phyloP scores from a whole-genome alignment of 805 yeast species.

The Blastobotrys parvus region DNA sequence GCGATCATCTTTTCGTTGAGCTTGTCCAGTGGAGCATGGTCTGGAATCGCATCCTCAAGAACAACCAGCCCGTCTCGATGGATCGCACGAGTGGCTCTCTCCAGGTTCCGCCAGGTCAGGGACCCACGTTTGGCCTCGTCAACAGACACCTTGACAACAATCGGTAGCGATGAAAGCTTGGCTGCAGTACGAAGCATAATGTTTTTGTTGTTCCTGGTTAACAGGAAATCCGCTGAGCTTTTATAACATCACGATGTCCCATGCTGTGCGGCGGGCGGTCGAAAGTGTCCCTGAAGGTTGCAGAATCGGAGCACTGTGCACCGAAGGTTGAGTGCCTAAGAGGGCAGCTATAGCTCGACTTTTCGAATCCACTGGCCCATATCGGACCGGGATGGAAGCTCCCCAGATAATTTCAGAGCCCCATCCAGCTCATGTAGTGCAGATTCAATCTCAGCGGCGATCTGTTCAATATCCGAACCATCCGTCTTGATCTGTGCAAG shows the following conservation, averaged over 20 bases:
- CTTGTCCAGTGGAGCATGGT: background rate
- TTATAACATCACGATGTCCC: too few species aligned
- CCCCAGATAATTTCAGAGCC: background rate
- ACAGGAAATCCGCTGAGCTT: too few species aligned
- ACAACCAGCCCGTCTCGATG: slow-evolving; percentile 1
- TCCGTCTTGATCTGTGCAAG: background rate
- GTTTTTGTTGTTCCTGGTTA: too few species aligned
- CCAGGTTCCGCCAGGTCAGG: slow-evolving; percentile 1
- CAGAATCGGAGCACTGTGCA: too few species aligned
- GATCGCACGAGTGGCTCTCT: slow-evolving; percentile 1
- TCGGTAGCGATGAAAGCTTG: background rate
- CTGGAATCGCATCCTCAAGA: background rate
- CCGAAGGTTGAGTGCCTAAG: too few species aligned
- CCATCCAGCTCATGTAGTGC: background rate
- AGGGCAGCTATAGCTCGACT: too few species aligned
- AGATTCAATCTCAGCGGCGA: background rate
- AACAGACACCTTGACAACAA: background rate
- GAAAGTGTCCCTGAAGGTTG: too few species aligned
- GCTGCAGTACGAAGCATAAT: background rate
- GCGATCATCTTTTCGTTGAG: background rate
- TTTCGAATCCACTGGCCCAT: background rate
- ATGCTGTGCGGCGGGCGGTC: too few species aligned
- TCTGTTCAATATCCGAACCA: background rate
- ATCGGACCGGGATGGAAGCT: background rate
- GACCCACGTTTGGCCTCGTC: background rate